Evolutionary conservation across 2,329 filamentous ascomycete genomes (phyloP).

Genomic region (Pyrenophora teres): DNA sequence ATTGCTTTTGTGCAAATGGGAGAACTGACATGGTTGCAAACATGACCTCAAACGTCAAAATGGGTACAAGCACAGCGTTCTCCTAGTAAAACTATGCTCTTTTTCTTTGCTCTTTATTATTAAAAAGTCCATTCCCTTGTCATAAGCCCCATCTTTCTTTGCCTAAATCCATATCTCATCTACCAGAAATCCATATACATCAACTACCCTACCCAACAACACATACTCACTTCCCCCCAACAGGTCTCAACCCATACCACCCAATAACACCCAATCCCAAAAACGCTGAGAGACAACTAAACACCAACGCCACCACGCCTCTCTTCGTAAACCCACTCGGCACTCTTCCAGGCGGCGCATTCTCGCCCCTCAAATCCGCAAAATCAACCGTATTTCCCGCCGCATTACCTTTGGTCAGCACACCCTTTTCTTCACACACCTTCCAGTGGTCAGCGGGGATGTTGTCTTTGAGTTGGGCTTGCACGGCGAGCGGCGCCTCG

Average conservation of each 20-base stretch:
- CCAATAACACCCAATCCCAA: conserved; percentile 69
- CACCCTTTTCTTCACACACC: conserved; percentile 59
- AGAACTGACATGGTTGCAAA: no score
- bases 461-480: conserved; percentile 55
- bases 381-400: conserved; percentile 70
- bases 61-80: no score
- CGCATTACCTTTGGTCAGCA: conserved; percentile 69
- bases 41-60: no score
- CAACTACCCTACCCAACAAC: no score
- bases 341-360: conserved; percentile 59
- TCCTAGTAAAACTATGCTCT: no score
- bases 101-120: no score
- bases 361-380: conserved; percentile 60
- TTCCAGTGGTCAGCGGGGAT: conserved; percentile 57
- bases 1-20: no score
- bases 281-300: conserved; percentile 71
- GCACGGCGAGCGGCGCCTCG: conserved; percentile 61
- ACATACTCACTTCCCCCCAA: conserved; percentile 5
- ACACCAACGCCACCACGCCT: conserved; percentile 75
- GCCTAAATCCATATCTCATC: no score
- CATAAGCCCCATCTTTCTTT: no score
- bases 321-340: conserved; percentile 72
- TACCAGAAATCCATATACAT: no score
- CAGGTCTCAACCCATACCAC: conserved; percentile 64
- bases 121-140: no score